Evolutionary conservation across 306 rosid species (phyloP).

Genomic region (Vigna trinervia): DNA sequence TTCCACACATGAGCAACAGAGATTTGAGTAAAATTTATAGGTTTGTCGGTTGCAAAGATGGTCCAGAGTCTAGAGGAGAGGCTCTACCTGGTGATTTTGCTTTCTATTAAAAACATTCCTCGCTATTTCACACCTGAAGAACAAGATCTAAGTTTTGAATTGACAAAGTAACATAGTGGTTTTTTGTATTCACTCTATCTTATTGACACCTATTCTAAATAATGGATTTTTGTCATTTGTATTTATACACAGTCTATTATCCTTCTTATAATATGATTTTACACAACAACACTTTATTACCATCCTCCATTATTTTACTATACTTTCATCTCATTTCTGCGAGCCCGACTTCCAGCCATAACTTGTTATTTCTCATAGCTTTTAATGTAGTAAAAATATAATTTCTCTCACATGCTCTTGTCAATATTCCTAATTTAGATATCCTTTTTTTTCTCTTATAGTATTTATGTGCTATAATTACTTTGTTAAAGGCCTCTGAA

Average conservation of each 20-base stretch:
- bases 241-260: too few relatives aligned
- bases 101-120: slow-evolving; percentile 11
- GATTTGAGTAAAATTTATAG: not conserved
- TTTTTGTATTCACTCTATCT: too few relatives aligned
- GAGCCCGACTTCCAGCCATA: not conserved
- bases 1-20: not conserved
- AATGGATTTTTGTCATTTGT: too few relatives aligned
- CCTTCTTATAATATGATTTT: too few relatives aligned
- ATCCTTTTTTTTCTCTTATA: not conserved
- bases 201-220: too few relatives aligned
- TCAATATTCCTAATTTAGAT: slow-evolving; percentile 1
- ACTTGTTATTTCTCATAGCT: not conserved
- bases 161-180: not conserved
- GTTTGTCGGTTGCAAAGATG: not conserved
- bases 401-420: slow-evolving; percentile 7
- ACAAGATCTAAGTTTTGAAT: not conserved
- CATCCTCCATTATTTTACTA: too few relatives aligned
- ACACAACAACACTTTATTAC: too few relatives aligned
- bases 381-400: not conserved
- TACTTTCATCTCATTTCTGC: too few relatives aligned
- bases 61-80: not conserved
- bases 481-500: not conserved
- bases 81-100: not conserved
- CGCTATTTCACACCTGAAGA: slow-evolving; percentile 6
- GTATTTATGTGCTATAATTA: not conserved